These are phyloP conservation scores for Clonostachys sp. DNA, from an alignment of 2,329 filamentous ascomycete species.

Conservation along the genomic window DNA sequence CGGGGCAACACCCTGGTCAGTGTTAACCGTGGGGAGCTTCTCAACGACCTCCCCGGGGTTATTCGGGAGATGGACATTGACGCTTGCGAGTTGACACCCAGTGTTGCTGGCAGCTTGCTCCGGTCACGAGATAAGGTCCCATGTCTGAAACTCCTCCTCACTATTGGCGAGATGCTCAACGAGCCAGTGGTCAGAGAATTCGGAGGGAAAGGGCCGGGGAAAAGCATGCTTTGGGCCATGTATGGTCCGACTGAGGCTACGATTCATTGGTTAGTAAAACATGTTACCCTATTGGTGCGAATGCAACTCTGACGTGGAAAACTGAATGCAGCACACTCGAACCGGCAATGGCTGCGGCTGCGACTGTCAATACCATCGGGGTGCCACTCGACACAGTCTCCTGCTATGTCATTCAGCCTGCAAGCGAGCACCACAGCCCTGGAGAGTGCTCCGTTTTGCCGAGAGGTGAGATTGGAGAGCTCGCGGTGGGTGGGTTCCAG, in stretches of 20 bases:
- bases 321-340: conserved; percentile 58
- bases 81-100: conserved; percentile 85
- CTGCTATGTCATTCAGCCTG: conserved; percentile 60
- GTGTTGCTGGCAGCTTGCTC: conserved; percentile 75
- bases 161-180: conserved; percentile 92
- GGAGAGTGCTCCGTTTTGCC: conserved; percentile 49
- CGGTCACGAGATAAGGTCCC: conserved; percentile 64
- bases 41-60: conserved; percentile 68
- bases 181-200: conserved; percentile 73
- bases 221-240: conserved; percentile 81
- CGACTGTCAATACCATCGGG: conserved; percentile 67
- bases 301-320: not conserved
- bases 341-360: conserved; percentile 49
- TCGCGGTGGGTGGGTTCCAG: conserved; percentile 77
- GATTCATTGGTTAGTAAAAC: conserved; percentile 64
- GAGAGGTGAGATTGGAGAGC: conserved; percentile 67
- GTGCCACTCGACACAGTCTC: conserved; percentile 77
- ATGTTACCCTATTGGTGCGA: not conserved
- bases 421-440: conserved; percentile 12
- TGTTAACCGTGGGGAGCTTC: conserved; percentile 63
- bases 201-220: conserved; percentile 47
- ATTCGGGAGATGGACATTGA: conserved; percentile 67
- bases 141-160: conserved; percentile 65
- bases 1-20: conserved; percentile 70
- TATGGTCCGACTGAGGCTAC: conserved; percentile 91